Evolutionary conservation across 495 filamentous ascomycete species (phyloP), one percentile per base, ranked within the genome.

Genomic region (Penicillium maclennaniae): DNA sequence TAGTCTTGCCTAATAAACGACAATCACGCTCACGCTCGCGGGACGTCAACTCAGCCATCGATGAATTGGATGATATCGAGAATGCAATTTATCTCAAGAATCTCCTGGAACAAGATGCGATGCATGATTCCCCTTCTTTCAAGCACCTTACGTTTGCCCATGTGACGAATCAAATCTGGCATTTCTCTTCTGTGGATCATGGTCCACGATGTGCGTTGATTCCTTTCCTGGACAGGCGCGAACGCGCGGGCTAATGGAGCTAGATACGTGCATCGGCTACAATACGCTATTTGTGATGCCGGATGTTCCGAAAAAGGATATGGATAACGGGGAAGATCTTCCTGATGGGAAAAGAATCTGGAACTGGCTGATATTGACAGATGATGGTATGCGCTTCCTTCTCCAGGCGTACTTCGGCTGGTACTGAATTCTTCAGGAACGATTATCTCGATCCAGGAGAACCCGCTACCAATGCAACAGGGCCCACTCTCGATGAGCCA

Each of bases 341-440:
- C 86, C 86, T 1, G 73, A 83, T 19, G 86, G 83, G 12, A 79
- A 67, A 53, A 67, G 86, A 27, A 57, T 87, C 25, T 95, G 88
- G 87, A 84, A 82, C 27, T 95, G 90, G 89, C 66, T 93, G 9
- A 69, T 90, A n/a, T 63, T 92, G n/a, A 91, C 85, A 61, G 79
- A 87, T 65, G 88, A 93, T 66, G 83, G 85, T 86, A 75, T 10
- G 74, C 54, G n/a, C 20, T 36, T 16, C 46, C 1, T 16, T 16
- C 8, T 26, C 20, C 20, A 44, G 7, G 21, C 17, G 10, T 16
- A 19, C 6, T 19, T 38, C 14, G 5, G 28, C 14, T 28, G 12
- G 10, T 46, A 16, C 41, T 69, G 40, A 63, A 27, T 37, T 27
- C 9, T 8, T 7, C 19, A 70, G 81, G 84, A 20, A 95, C 90